Evolutionary conservation across 495 filamentous ascomycete genomes (phyloP).

Genomic region (Neurospora discreta): DNA sequence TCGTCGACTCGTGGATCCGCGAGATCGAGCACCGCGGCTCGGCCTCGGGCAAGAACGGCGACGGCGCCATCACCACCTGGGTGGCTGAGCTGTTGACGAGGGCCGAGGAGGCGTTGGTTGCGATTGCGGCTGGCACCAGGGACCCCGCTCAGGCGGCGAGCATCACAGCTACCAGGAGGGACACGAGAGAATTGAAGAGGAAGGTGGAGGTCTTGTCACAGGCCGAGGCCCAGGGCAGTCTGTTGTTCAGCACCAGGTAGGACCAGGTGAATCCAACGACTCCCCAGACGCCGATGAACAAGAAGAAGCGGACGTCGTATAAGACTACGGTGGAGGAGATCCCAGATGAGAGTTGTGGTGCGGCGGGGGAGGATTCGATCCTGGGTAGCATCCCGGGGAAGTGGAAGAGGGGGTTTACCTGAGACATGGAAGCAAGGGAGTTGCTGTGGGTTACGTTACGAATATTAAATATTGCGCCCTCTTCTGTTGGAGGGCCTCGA

Average conservation of each 20-base stretch:
- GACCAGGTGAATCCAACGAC: not conserved
- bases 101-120: conserved; percentile 26
- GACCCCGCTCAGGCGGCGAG: conserved; percentile 21
- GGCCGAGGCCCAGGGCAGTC: conserved; percentile 10
- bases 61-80: conserved; percentile 24
- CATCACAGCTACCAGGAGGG: conserved; percentile 12
- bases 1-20: conserved; percentile 29
- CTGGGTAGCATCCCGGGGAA: not conserved
- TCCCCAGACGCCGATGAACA: not conserved
- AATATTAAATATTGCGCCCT: not conserved
- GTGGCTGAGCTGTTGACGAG: conserved; percentile 31
- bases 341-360: not conserved
- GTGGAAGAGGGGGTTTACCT: not conserved
- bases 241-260: conserved; percentile 10
- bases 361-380: not conserved
- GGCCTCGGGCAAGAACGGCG: conserved; percentile 21
- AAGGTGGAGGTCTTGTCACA: conserved; percentile 14
- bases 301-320: not conserved
- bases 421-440: not conserved
- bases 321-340: not conserved
- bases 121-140: conserved; percentile 8
- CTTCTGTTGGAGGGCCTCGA: not conserved
- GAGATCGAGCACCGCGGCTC: conserved; percentile 28
- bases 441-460: not conserved
- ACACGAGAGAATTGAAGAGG: conserved; percentile 12